Evolutionary conservation across 2,329 filamentous ascomycete genomes (phyloP).

Genomic region (Paracoccidioides brasiliensis): DNA sequence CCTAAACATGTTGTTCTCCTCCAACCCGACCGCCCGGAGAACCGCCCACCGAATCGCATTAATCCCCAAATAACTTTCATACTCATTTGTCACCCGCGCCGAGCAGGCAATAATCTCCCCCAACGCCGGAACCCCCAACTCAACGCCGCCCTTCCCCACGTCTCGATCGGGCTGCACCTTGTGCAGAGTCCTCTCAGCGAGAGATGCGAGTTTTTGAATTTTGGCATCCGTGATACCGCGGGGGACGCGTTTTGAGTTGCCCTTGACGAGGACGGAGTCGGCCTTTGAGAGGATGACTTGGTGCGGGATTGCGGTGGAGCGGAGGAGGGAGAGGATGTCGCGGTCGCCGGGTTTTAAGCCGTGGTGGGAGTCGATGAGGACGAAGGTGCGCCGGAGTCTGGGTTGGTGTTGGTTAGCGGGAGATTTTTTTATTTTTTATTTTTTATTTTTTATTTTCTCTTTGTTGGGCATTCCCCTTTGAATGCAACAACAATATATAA

Average conservation of each 20-base stretch:
- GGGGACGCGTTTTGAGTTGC: constrained; percentile 1
- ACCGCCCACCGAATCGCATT: constrained; percentile 52
- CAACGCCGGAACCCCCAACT: constrained; percentile 30
- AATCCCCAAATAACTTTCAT: constrained; percentile 43
- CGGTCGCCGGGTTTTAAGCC: constrained; percentile 50
- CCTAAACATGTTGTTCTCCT: constrained; percentile 26
- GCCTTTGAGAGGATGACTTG: constrained; percentile 56
- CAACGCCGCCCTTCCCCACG: constrained; percentile 13
- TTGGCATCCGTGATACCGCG: background rate
- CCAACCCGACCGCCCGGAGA: constrained; percentile 46
- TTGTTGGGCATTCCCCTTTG: background rate
- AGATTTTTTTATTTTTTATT: background rate
- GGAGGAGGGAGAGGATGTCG: constrained; percentile 44
- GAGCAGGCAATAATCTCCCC: constrained; percentile 51
- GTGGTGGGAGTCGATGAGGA: constrained; percentile 51
- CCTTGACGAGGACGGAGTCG: constrained; percentile 40
- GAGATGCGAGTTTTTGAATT: constrained; percentile 14
- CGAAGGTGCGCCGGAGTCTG: constrained; percentile 46
- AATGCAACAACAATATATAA: background rate
- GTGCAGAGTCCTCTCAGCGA: constrained; percentile 25
- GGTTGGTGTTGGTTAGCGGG: background rate
- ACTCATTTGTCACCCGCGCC: constrained; percentile 36
- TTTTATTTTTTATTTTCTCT: background rate
- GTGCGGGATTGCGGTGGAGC: constrained; percentile 44
- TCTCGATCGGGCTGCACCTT: constrained; percentile 29